A percentile compares a stretch with the other conserved stretches of the same genome.
phyloP scores from a whole-genome alignment of 2,329 filamentous ascomycete species.

The Arthroderma sp. region DNA sequence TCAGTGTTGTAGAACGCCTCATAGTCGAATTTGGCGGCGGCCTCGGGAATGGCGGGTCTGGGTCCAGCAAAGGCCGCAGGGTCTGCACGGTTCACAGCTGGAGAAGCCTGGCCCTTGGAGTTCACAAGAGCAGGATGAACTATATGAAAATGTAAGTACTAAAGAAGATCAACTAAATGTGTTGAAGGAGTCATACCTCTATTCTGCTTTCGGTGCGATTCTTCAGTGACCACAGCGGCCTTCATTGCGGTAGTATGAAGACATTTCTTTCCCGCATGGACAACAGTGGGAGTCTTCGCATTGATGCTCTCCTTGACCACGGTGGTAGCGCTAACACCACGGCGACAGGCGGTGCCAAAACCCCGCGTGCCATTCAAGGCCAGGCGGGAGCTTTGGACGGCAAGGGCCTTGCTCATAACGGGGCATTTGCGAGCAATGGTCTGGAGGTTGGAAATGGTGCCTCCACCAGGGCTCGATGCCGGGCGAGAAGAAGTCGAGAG shows the following conservation, averaged over 20 bases:
- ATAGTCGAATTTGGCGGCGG: slow-evolving; percentile 64
- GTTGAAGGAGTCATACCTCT: slow-evolving; percentile 27
- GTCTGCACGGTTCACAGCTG: slow-evolving; percentile 2
- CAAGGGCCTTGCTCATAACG: slow-evolving; percentile 95
- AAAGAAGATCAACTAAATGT: not conserved
- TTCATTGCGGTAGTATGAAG: slow-evolving; percentile 70
- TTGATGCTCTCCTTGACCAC: slow-evolving; percentile 9
- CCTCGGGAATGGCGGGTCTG: slow-evolving; percentile 34
- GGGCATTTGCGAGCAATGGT: slow-evolving; percentile 88
- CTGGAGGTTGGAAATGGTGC: slow-evolving; percentile 94
- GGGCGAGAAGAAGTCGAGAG: slow-evolving; percentile 58
- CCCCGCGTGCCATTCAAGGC: slow-evolving; percentile 20
- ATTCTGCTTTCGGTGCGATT: slow-evolving; percentile 36
- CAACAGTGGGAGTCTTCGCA: slow-evolving; percentile 29
- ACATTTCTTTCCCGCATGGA: slow-evolving; percentile 49
- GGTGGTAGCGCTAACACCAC: not conserved
- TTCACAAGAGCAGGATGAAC: slow-evolving; percentile 7
- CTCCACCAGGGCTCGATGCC: slow-evolving; percentile 54
- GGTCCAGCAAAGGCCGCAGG: slow-evolving; percentile 9
- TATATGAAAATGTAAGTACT: not conserved
- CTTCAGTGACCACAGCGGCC: slow-evolving; percentile 62
- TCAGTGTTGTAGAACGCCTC: slow-evolving; percentile 77
- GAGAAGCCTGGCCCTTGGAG: not conserved
- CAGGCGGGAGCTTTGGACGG: slow-evolving; percentile 52
- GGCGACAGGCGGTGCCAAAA: slow-evolving; percentile 24